Percentiles rank a stretch among this genome's conserved stretches.
Conservation (phyloP, 768 basidiomycete genomes). For the Kwoniella europaea region DNA sequence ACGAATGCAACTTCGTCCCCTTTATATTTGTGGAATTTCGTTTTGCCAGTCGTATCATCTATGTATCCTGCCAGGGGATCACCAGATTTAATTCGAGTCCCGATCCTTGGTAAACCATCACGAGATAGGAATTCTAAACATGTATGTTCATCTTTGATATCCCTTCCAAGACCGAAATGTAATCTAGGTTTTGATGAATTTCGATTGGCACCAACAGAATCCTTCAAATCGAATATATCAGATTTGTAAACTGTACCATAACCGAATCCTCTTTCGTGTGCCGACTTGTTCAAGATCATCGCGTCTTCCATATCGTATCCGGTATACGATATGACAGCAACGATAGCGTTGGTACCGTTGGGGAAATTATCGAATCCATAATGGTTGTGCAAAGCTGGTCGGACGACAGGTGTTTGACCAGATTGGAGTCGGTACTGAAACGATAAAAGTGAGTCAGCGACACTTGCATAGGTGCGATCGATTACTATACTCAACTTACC, state of each 20-base stretch:
- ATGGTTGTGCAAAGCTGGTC: constrained; percentile 84
- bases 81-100: constrained; percentile 71
- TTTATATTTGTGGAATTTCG: constrained; percentile 90
- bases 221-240: constrained; percentile 85
- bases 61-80: constrained; percentile 84
- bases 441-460: neutral
- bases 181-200: constrained; percentile 69
- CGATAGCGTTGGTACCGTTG: constrained; percentile 95
- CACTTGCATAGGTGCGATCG: no score
- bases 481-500: constrained; percentile 32
- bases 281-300: constrained; percentile 99
- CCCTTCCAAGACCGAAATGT: constrained; percentile 84
- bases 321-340: constrained; percentile 99
- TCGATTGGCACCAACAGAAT: constrained; percentile 67
- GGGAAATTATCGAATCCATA: constrained; percentile 99
- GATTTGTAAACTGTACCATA: constrained; percentile 97
- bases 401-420: constrained; percentile 92
- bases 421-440: constrained; percentile 80
- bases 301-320: constrained; percentile 99
- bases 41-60: constrained; percentile 80
- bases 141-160: constrained; percentile 65
- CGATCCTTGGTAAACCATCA: constrained; percentile 85
- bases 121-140: constrained; percentile 67
- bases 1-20: constrained; percentile 89
- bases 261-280: constrained; percentile 95